phyloP scores from a whole-genome alignment of 306 rosid species.

The Cicer judaicum region DNA sequence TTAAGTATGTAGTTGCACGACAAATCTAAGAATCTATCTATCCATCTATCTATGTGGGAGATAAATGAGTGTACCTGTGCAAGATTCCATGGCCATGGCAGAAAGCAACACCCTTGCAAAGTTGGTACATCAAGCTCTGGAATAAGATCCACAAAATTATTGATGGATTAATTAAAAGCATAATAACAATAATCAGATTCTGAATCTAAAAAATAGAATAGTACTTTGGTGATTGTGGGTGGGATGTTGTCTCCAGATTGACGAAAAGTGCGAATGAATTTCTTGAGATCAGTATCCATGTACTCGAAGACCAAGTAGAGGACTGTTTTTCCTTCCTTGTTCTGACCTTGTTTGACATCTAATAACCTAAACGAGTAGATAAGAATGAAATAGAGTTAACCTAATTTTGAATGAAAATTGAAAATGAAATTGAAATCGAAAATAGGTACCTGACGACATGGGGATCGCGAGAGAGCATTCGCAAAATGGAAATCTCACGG shows the following conservation, averaged over 20 bases:
- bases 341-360: conserved; percentile 94
- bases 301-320: conserved; percentile 90
- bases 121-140: conserved; percentile 89
- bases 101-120: conserved; percentile 96
- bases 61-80: conserved; percentile 58
- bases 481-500: conserved; percentile 87
- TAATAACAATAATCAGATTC: background rate
- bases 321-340: conserved; percentile 89
- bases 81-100: conserved; percentile 96
- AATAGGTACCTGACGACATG: conserved; percentile 68
- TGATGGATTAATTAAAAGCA: background rate
- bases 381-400: background rate
- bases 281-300: conserved; percentile 93
- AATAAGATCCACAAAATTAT: background rate
- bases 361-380: conserved; percentile 51
- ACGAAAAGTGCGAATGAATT: conserved; percentile 75
- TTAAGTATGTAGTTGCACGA: background rate
- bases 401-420: background rate
- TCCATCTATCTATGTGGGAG: background rate
- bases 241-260: conserved; percentile 64
- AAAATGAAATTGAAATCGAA: background rate
- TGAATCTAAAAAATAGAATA: background rate
- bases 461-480: conserved; percentile 96
- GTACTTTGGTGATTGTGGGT: conserved; percentile 60
- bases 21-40: background rate